Evolutionary conservation across 2,329 filamentous ascomycete species (phyloP).

Genomic region (Alternaria brassicicola): DNA sequence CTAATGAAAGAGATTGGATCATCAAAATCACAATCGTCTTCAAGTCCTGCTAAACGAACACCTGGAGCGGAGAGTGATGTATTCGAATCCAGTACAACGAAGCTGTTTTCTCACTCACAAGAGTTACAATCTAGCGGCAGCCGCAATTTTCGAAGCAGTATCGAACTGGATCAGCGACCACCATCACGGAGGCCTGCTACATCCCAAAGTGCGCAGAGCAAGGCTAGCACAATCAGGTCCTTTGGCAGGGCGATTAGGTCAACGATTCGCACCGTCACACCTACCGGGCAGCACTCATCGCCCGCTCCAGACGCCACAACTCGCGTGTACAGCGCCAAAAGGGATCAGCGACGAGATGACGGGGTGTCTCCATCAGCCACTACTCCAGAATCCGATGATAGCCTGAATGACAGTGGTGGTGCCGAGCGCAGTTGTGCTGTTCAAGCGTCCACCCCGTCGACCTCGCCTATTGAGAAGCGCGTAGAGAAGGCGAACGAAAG

Average conservation of each 20-base stretch:
- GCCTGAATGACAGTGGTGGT: neutral
- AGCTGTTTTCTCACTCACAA: conserved; percentile 13
- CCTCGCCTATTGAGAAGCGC: conserved; percentile 49
- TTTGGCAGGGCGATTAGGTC: conserved; percentile 38
- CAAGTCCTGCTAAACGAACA: conserved; percentile 7
- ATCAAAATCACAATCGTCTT: conserved; percentile 15
- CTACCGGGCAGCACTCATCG: conserved; percentile 24
- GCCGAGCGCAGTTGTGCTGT: neutral
- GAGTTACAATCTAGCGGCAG: conserved; percentile 23
- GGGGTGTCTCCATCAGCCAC: conserved; percentile 11
- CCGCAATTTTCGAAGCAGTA: conserved; percentile 11
- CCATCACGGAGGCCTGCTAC: conserved; percentile 17
- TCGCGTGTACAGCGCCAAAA: conserved; percentile 10
- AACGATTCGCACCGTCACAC: conserved; percentile 49
- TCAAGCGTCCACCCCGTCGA: conserved; percentile 38
- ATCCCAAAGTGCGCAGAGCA: conserved; percentile 25
- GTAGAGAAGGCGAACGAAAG: conserved; percentile 48
- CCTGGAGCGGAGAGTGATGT: conserved; percentile 34
- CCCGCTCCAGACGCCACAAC: conserved; percentile 10
- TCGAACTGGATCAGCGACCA: conserved; percentile 17
- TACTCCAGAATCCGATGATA: conserved; percentile 4
- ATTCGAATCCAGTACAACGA: conserved; percentile 32
- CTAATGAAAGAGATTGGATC: conserved; percentile 44
- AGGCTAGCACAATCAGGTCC: conserved; percentile 36
- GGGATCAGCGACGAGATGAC: conserved; percentile 15